Evolutionary conservation across 345 rosid species (phyloP).

Genomic region (Brassica juncea): DNA sequence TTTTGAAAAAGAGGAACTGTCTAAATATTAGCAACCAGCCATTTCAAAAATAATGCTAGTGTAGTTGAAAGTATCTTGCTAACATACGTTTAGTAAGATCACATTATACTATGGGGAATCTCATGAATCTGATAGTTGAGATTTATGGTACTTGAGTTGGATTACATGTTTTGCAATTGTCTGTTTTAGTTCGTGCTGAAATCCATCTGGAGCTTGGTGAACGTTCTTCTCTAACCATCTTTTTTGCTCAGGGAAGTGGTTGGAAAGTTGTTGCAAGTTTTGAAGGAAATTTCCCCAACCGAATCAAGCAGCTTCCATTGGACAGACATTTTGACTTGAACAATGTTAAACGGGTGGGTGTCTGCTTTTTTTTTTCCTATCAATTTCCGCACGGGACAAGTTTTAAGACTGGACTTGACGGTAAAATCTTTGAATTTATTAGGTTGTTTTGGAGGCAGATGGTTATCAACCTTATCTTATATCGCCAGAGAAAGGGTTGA

Average conservation of each 20-base stretch:
- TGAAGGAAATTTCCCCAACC: conserved; percentile 90
- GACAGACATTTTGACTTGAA: conserved; percentile 92
- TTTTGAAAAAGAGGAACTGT: not conserved
- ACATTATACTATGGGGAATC: not conserved
- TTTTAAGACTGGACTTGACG: not conserved
- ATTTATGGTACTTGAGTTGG: not conserved
- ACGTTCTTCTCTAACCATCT: conserved; percentile 1
- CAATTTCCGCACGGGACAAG: not conserved
- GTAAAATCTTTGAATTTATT: conserved; percentile 13
- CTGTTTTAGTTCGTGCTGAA: conserved; percentile 19
- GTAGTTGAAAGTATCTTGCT: conserved; percentile 14
- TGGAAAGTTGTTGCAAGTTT: conserved; percentile 98
- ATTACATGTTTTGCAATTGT: not conserved
- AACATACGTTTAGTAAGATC: not conserved
- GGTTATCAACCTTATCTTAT: conserved; percentile 99
- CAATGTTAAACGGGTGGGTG: conserved; percentile 85
- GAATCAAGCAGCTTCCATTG: conserved; percentile 94
- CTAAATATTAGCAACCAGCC: conserved; percentile 16
- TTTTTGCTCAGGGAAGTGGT: conserved; percentile 76
- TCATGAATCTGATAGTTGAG: not conserved
- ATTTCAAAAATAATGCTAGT: conserved; percentile 13
- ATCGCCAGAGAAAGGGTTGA: conserved; percentile 97
- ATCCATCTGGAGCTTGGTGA: conserved; percentile 10
- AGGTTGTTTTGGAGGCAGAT: conserved; percentile 81
- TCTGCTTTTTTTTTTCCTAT: conserved; percentile 9